Percentiles rank a stretch among this genome's conserved stretches.
These are phyloP conservation scores for Benincasa hispida DNA, from an alignment of 306 rosid genomes.

Conservation along the genomic window DNA sequence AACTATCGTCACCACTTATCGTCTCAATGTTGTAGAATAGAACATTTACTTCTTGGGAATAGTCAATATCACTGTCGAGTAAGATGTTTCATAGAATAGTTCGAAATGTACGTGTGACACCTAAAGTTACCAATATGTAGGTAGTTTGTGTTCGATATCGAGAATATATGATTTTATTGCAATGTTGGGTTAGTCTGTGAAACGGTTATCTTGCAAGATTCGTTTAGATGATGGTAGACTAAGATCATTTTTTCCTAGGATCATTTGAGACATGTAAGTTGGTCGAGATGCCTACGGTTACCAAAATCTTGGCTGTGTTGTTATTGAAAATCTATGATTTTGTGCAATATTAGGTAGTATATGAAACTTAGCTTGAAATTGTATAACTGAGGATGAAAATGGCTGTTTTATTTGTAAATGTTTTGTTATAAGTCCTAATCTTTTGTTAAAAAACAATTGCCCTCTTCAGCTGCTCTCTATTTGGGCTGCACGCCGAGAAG, in stretches of 20 bases:
- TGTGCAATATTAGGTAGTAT: background rate
- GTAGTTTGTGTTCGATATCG: background rate
- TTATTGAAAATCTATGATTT: background rate
- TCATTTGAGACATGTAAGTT: background rate
- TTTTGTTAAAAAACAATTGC: background rate
- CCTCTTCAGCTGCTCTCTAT: slow-evolving; percentile 49
- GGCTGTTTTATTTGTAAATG: background rate
- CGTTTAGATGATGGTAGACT: background rate
- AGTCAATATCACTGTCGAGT: background rate
- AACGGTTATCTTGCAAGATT: background rate
- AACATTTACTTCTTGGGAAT: background rate
- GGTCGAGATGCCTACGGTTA: background rate
- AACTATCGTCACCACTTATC: background rate
- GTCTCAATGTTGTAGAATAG: background rate
- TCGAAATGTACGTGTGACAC: background rate
- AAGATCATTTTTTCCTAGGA: background rate
- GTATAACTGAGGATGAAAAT: background rate
- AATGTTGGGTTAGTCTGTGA: background rate
- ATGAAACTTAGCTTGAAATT: background rate
- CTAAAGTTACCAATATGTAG: background rate
- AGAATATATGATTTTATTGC: background rate
- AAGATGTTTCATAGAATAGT: background rate
- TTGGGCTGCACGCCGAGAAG: slow-evolving; percentile 58
- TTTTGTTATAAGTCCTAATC: background rate
- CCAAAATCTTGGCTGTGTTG: background rate